Evolutionary conservation across 148 eudicot genomes (phyloP).

Genomic region (Camellia japonica): DNA sequence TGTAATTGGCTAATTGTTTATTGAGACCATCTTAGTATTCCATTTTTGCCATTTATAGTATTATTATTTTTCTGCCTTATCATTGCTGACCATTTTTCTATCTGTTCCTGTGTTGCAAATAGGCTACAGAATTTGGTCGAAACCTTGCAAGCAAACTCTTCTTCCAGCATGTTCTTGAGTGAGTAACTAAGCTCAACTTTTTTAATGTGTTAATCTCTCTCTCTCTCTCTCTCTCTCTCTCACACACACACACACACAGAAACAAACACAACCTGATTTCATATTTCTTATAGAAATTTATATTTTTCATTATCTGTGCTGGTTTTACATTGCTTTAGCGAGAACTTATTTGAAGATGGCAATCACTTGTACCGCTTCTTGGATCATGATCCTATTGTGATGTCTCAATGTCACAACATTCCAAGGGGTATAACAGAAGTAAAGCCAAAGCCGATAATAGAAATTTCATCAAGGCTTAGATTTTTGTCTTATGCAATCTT

Average conservation of each 20-base stretch:
- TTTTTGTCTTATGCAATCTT: constrained; percentile 42
- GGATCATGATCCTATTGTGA: constrained; percentile 49
- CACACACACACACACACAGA: not conserved
- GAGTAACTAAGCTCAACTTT: constrained; percentile 18
- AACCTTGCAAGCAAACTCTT: constrained; percentile 49
- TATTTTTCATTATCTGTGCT: constrained; percentile 1
- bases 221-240: not conserved
- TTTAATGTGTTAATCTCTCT: not conserved
- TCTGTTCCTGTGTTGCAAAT: constrained; percentile 9
- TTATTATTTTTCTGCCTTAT: not conserved
- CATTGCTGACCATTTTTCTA: not conserved
- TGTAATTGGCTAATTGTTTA: not conserved
- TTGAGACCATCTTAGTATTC: not conserved
- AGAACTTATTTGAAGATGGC: constrained; percentile 53
- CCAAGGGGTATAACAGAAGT: constrained; percentile 46
- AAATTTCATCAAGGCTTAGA: constrained; percentile 48
- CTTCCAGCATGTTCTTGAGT: constrained; percentile 50
- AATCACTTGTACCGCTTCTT: constrained; percentile 45
- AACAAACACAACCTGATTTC: not conserved
- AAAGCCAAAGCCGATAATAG: constrained; percentile 46
- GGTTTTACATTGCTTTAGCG: constrained; percentile 25
- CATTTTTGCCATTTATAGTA: not conserved
- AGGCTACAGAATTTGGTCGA: constrained; percentile 54
- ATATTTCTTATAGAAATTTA: not conserved
- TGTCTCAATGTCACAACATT: constrained; percentile 44